Conservation (phyloP, 148 eudicot genomes). For the Vaccinium darrowii region DNA sequence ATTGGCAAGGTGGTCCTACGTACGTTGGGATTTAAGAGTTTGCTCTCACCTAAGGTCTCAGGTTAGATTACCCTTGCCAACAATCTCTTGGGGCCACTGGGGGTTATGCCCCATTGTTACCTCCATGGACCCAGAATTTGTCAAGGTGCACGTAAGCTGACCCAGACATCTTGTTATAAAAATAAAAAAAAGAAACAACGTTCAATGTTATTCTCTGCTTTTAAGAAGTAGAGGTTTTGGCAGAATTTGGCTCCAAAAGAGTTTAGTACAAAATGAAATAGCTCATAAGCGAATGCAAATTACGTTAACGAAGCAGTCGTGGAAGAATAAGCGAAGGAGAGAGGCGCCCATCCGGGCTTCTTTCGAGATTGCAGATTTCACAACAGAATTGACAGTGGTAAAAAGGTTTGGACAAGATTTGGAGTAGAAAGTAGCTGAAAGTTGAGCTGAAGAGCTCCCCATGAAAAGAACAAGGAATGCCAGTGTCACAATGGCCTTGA, state of each 20-base stretch:
- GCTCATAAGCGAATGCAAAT: background rate
- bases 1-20: too few relatives aligned
- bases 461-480: conserved; percentile 37
- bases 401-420: conserved; percentile 63
- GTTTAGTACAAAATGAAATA: background rate
- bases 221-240: background rate
- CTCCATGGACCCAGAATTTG: too few relatives aligned
- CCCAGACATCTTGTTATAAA: too few relatives aligned
- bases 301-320: conserved; percentile 91
- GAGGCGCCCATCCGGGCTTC: conserved; percentile 93
- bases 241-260: background rate
- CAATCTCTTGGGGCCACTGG: too few relatives aligned
- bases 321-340: conserved; percentile 80
- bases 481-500: conserved; percentile 23
- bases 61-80: too few relatives aligned
- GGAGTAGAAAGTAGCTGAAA: conserved; percentile 57
- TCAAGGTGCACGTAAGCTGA: too few relatives aligned
- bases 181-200: too few relatives aligned
- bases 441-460: conserved; percentile 67
- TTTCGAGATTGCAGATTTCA: conserved; percentile 49
- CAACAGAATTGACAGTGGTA: conserved; percentile 42
- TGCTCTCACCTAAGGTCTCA: too few relatives aligned
- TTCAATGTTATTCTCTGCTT: too few relatives aligned
- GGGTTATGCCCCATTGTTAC: too few relatives aligned
- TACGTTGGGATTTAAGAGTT: too few relatives aligned